Evolutionary conservation across 2,329 filamentous ascomycete genomes (phyloP).

Genomic region (Sclerotinia sclerotiorum): DNA sequence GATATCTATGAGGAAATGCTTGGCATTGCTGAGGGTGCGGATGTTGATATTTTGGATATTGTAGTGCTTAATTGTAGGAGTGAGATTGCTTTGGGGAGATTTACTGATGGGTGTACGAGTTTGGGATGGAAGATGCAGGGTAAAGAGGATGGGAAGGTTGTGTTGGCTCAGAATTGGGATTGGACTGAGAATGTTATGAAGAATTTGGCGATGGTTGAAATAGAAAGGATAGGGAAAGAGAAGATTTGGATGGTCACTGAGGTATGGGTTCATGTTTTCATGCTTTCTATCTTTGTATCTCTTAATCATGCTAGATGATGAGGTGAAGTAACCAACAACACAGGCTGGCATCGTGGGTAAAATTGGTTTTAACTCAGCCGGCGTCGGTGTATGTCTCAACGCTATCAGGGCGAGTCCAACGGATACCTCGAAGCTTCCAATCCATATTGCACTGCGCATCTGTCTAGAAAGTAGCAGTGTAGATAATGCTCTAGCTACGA

Average conservation of each 20-base stretch:
- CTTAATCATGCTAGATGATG: neutral
- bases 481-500: constrained; percentile 46
- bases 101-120: constrained; percentile 5
- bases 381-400: constrained; percentile 57
- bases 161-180: constrained; percentile 37
- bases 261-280: constrained; percentile 18
- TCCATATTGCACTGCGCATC: constrained; percentile 55
- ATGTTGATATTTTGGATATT: constrained; percentile 1
- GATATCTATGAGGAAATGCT: constrained; percentile 13
- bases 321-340: constrained; percentile 10
- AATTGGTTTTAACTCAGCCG: constrained; percentile 55
- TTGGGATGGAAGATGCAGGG: constrained; percentile 9
- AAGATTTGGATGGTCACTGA: constrained; percentile 17
- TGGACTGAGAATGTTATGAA: constrained; percentile 30
- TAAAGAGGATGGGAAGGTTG: constrained; percentile 16
- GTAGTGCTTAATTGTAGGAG: constrained; percentile 6
- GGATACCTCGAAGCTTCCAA: constrained; percentile 48
- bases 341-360: constrained; percentile 41
- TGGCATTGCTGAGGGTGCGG: neutral
- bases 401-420: constrained; percentile 54
- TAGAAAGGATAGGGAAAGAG: neutral
- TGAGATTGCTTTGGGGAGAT: constrained; percentile 2
- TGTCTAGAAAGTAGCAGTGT: constrained; percentile 50
- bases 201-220: constrained; percentile 29
- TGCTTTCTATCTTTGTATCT: neutral